These are phyloP conservation scores for Elaeis oleifera DNA, from an alignment of 202 grass and related monocot genomes.

Conservation along the genomic window DNA sequence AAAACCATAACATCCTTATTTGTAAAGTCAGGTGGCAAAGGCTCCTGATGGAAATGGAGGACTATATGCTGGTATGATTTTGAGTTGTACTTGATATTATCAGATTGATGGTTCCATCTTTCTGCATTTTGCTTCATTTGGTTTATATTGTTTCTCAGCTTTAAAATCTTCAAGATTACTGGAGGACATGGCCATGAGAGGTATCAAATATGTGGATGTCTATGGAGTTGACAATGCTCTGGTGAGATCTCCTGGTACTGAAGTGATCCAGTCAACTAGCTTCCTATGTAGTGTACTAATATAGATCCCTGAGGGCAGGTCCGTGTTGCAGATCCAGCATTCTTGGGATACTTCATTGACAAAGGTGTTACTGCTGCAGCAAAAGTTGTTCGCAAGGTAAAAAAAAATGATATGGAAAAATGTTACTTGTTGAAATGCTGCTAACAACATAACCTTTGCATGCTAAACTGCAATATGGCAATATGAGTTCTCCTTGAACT, in stretches of 20 bases:
- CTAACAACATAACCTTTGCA: too few relatives aligned
- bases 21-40: constrained; percentile 56
- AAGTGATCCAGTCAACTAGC: constrained; percentile 6
- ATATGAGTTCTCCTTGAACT: too few relatives aligned
- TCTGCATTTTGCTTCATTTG: constrained; percentile 5
- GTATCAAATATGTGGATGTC: constrained; percentile 73
- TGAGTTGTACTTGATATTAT: not conserved
- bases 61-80: constrained; percentile 60
- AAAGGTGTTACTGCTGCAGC: constrained; percentile 68
- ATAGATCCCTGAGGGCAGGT: constrained; percentile 38
- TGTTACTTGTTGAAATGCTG: too few relatives aligned
- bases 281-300: constrained; percentile 27
- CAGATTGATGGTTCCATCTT: too few relatives aligned
- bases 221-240: constrained; percentile 89
- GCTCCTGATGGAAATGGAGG: constrained; percentile 90
- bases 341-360: constrained; percentile 80
- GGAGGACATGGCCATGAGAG: constrained; percentile 80
- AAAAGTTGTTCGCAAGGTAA: constrained; percentile 81
- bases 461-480: too few relatives aligned
- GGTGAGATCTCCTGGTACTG: constrained; percentile 28
- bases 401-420: not conserved
- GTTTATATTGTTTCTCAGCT: constrained; percentile 29
- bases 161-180: constrained; percentile 65
- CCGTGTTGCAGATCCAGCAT: constrained; percentile 83
- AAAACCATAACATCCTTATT: constrained; percentile 6